Evolutionary conservation across 1,284 basidiomycete species (phyloP), one percentile per base, ranked within the genome.

Genomic region (Melanopsichium pennsylvanicum): DNA sequence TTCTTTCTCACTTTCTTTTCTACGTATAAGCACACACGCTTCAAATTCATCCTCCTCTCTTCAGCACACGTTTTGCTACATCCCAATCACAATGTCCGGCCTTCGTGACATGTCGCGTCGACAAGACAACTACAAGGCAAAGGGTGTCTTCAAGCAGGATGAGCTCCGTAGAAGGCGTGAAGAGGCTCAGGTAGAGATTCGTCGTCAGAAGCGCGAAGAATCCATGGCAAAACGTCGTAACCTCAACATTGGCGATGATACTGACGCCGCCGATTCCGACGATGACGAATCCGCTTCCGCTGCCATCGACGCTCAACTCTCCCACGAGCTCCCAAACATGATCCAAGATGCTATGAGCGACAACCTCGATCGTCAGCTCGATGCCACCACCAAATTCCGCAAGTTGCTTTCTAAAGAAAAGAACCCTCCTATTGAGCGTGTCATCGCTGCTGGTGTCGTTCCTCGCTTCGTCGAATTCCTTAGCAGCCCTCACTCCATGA

Each of bases 381-480:
- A 97, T 82, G 90, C 93, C 75, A 97, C 94, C 22, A 87, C 84
- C 77, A 96, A 93, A 84, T 98, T 98, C 87, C 89, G 96, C 81
- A 99, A 98, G 82, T 55, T 70, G 82, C 88, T 98, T 59, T 97
- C 95, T 74, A 99, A 99, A 86, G 95, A 99, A 85, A 95, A 94
- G 86, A 99, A 97, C 82, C 95, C 95, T 32, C 95, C 95, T n/a
- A 99, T 99, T 82, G 96, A 98, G 83, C 89, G 89, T 80, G 96
- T 99, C 74, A 98, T 99, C 82, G 92, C 93, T 77, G 96, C 93
- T 83, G 91, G 92, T 61, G 95, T 99, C 47, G 93, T 99, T 31
- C 91, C 93, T 58, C 91, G 95, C 61, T 98, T 99, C 76, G 96
- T 98, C 58, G 89, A 97, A 82, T 98, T 97, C 83, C 85, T 99